phyloP scores from a whole-genome alignment of 176 grass and related monocot species.

The Guadua angustifolia region DNA sequence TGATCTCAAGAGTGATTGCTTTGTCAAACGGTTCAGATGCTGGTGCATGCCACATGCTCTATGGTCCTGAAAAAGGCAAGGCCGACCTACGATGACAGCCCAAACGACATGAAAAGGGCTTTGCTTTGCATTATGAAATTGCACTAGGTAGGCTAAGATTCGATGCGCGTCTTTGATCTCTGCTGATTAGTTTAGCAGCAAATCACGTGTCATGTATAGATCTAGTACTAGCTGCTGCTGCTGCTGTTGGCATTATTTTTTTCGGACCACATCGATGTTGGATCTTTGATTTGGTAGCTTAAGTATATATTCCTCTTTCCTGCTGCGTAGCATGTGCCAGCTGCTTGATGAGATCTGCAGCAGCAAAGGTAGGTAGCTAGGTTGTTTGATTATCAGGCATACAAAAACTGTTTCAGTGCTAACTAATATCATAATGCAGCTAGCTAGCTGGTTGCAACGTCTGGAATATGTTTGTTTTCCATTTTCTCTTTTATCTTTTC shows the following conservation, averaged over 20 bases:
- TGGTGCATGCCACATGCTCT: background rate
- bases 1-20: background rate
- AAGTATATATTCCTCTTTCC: background rate
- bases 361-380: background rate
- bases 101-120: background rate
- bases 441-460: background rate
- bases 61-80: background rate
- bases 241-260: background rate
- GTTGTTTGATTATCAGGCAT: background rate
- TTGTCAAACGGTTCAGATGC: background rate
- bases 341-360: slow-evolving; percentile 16
- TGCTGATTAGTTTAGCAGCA: background rate
- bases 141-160: background rate
- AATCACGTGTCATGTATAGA: background rate
- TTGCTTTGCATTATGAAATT: background rate
- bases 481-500: background rate
- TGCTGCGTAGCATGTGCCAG: slow-evolving; percentile 24
- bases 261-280: background rate
- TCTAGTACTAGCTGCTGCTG: background rate
- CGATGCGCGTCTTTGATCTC: background rate
- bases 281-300: slow-evolving; percentile 21
- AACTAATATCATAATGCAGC: background rate
- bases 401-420: background rate
- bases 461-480: background rate
- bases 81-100: background rate